Evolutionary conservation across 768 basidiomycete species (phyloP).

Genomic region (Pleurotus djamor): DNA sequence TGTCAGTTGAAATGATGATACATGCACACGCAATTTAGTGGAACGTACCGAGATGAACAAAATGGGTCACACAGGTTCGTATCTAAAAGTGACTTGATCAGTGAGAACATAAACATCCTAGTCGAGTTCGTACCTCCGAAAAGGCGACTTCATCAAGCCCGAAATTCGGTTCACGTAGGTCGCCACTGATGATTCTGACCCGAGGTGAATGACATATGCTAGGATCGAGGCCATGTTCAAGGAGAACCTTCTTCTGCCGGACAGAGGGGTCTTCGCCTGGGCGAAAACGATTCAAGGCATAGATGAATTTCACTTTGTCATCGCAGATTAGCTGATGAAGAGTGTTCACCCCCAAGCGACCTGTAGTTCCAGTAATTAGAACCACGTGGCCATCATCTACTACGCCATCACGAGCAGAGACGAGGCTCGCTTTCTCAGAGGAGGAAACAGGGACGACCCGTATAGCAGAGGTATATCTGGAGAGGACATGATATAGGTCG

Average conservation of each 20-base stretch:
- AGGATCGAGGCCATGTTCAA: conserved; percentile 25
- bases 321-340: conserved; percentile 23
- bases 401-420: not conserved
- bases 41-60: conserved; percentile 33
- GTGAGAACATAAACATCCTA: not conserved
- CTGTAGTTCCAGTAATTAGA: conserved; percentile 37
- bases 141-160: conserved; percentile 22
- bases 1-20: not conserved
- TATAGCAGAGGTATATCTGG: not conserved
- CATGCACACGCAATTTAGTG: not conserved
- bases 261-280: not conserved
- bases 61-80: conserved; percentile 25
- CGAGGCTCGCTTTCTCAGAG: not conserved
- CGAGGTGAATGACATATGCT: conserved; percentile 24
- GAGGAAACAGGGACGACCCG: too few relatives aligned
- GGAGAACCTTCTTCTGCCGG: conserved; percentile 21
- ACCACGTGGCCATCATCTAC: conserved; percentile 16
- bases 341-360: conserved; percentile 34
- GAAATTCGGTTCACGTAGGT: conserved; percentile 21
- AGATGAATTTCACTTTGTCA: not conserved
- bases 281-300: not conserved
- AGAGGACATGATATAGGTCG: not conserved
- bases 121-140: conserved; percentile 14
- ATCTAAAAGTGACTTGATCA: conserved; percentile 14
- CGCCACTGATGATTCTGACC: conserved; percentile 29